phyloP scores from a whole-genome alignment of 306 rosid species.

The Psophocarpus tetragonolobus region DNA sequence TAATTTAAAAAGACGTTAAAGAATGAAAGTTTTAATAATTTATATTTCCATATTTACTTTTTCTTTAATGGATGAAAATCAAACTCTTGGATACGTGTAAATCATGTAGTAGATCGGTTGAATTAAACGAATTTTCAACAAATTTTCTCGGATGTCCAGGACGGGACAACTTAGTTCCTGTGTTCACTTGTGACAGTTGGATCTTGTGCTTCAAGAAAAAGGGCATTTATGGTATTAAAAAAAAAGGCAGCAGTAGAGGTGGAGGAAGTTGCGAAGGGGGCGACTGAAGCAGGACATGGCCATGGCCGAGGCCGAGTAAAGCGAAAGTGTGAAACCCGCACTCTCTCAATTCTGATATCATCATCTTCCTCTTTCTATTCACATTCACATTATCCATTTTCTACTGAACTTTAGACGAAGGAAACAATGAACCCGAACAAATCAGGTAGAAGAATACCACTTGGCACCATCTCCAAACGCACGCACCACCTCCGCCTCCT shows the following conservation, averaged over 20 bases:
- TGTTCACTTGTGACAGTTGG: too few relatives aligned
- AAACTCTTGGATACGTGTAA: too few relatives aligned
- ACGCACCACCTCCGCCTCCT: slow-evolving; percentile 47
- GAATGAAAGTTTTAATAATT: too few relatives aligned
- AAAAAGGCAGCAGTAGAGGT: background rate
- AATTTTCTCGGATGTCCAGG: too few relatives aligned
- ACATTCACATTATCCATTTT: background rate
- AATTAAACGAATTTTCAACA: too few relatives aligned
- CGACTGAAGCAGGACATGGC: slow-evolving; percentile 19
- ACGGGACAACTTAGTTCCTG: too few relatives aligned
- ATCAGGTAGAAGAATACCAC: background rate
- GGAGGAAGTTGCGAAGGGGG: background rate
- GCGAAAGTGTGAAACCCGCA: background rate
- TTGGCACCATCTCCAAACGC: slow-evolving; percentile 38
- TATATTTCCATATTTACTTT: too few relatives aligned
- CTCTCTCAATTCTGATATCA: background rate
- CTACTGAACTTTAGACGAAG: background rate
- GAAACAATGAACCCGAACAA: slow-evolving; percentile 37
- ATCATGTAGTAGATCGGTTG: too few relatives aligned
- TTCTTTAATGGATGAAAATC: too few relatives aligned
- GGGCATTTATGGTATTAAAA: background rate
- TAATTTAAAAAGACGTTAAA: too few relatives aligned
- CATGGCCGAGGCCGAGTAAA: slow-evolving; percentile 33
- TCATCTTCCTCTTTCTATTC: background rate
- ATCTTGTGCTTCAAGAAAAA: background rate